Conservation (phyloP, 140 eudicot species). For the Bidens hawaiensis region DNA sequence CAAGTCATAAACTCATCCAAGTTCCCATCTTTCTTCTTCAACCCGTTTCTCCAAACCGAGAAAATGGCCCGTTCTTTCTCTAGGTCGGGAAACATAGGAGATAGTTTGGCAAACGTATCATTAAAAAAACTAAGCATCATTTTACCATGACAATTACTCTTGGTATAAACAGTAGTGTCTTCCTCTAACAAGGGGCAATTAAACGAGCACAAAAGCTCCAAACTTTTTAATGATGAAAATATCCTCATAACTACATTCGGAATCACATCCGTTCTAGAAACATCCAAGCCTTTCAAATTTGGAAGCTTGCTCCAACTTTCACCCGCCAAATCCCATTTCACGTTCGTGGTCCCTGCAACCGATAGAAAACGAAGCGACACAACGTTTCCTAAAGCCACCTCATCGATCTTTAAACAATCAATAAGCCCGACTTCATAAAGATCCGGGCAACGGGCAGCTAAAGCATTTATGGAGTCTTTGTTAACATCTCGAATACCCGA, state of each 20-base stretch:
- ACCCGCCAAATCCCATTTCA: slow-evolving; percentile 67
- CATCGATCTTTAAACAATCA: slow-evolving; percentile 81
- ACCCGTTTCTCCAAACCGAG: slow-evolving; percentile 54
- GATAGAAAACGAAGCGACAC: slow-evolving; percentile 68
- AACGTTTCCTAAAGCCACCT: slow-evolving; percentile 62
- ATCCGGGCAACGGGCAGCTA: slow-evolving; percentile 57
- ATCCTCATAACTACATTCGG: slow-evolving; percentile 50
- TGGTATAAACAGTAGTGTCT: slow-evolving; percentile 57
- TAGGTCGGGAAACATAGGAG: slow-evolving; percentile 59
- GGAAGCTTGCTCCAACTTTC: slow-evolving; percentile 67
- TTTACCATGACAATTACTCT: slow-evolving; percentile 58
- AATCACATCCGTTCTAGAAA: slow-evolving; percentile 80
- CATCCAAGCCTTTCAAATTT: slow-evolving; percentile 74
- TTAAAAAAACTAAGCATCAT: slow-evolving; percentile 57
- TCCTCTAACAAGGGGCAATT: slow-evolving; percentile 71
- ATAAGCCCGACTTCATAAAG: slow-evolving; percentile 76
- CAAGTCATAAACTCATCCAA: slow-evolving; percentile 70
- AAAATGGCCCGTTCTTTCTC: slow-evolving; percentile 53
- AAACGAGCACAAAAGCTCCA: slow-evolving; percentile 76
- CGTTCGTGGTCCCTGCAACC: slow-evolving; percentile 74
- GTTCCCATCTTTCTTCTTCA: slow-evolving; percentile 40
- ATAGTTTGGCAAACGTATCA: slow-evolving; percentile 58
- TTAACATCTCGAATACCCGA: slow-evolving; percentile 84
- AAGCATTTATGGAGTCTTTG: slow-evolving; percentile 62
- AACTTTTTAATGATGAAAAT: slow-evolving; percentile 42